Evolutionary conservation across 2,329 filamentous ascomycete genomes (phyloP).

Genomic region (Colletotrichum eleusines): DNA sequence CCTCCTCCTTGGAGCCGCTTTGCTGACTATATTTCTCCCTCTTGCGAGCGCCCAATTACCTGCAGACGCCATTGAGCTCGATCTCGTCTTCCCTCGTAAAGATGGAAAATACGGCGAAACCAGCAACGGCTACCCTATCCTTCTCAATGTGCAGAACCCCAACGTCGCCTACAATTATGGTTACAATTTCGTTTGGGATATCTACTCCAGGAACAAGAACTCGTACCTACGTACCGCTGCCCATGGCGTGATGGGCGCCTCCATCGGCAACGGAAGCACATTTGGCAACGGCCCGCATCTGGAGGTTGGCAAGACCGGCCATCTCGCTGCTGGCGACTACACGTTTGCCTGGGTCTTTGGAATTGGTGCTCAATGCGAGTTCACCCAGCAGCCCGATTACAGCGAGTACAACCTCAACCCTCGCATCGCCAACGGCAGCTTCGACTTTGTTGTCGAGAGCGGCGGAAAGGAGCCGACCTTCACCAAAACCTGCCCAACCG

Average conservation of each 20-base stretch:
- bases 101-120: slow-evolving; percentile 38
- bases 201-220: slow-evolving; percentile 37
- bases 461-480: slow-evolving; percentile 37
- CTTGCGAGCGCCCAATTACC: slow-evolving; percentile 34
- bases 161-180: slow-evolving; percentile 40
- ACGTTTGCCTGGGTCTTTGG: slow-evolving; percentile 38
- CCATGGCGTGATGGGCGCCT: slow-evolving; percentile 34
- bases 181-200: slow-evolving; percentile 39
- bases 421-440: slow-evolving; percentile 39
- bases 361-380: slow-evolving; percentile 38
- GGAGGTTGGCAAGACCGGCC: slow-evolving; percentile 34
- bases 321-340: slow-evolving; percentile 39
- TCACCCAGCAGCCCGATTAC: slow-evolving; percentile 36
- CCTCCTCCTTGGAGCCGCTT: slow-evolving; percentile 30
- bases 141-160: slow-evolving; percentile 40
- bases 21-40: slow-evolving; percentile 23
- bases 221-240: slow-evolving; percentile 37
- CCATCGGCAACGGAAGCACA: slow-evolving; percentile 34
- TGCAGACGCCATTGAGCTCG: slow-evolving; percentile 40
- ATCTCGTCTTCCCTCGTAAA: slow-evolving; percentile 39
- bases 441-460: slow-evolving; percentile 36
- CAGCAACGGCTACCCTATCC: slow-evolving; percentile 35
- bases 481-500: slow-evolving; percentile 36
- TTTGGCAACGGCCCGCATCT: slow-evolving; percentile 34
- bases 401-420: slow-evolving; percentile 40